Percentiles rank a stretch among this genome's conserved stretches.
Conservation (phyloP, 1,284 basidiomycete genomes). For the Ustilago crameri region DNA sequence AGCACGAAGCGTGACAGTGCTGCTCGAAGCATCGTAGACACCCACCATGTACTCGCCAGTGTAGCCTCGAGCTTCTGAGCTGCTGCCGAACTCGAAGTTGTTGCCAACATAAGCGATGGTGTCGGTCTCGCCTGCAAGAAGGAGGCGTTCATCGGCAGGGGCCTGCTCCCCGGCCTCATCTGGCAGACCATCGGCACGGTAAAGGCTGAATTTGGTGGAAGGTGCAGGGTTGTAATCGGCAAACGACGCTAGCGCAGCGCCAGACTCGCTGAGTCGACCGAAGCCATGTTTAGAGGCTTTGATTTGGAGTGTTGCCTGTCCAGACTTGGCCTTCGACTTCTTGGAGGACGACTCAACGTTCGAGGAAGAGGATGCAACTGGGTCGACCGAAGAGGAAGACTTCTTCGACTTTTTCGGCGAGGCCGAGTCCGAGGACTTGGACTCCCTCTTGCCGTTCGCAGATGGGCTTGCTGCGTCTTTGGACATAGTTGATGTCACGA, state of each 20-base stretch:
- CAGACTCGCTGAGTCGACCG: conserved; percentile 31
- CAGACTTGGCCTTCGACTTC: conserved; percentile 20
- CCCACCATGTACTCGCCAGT: conserved; percentile 65
- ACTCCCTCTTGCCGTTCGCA: conserved; percentile 37
- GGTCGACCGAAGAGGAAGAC: conserved; percentile 11
- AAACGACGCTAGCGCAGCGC: conserved; percentile 44
- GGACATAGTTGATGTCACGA: conserved; percentile 7
- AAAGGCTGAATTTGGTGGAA: conserved; percentile 45
- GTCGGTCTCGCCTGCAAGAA: conserved; percentile 59
- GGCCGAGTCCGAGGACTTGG: conserved; percentile 34
- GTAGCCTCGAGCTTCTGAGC: conserved; percentile 56
- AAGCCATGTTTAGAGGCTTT: conserved; percentile 17
- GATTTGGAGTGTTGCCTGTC: conserved; percentile 34
- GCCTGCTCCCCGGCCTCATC: conserved; percentile 33
- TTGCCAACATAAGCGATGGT: conserved; percentile 56
- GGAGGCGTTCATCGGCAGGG: conserved; percentile 45
- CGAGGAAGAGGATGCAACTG: conserved; percentile 17
- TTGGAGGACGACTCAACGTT: conserved; percentile 13
- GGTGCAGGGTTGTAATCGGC: conserved; percentile 46
- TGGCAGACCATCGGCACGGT: conserved; percentile 45
- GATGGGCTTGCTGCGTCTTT: conserved; percentile 13
- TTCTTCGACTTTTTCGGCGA: conserved; percentile 43
- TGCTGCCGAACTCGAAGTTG: conserved; percentile 58
- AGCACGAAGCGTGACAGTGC: conserved; percentile 57
- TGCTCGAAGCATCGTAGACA: conserved; percentile 58